Conservation (phyloP, 1,284 basidiomycete species). For the Sporisorium reilianum region DNA sequence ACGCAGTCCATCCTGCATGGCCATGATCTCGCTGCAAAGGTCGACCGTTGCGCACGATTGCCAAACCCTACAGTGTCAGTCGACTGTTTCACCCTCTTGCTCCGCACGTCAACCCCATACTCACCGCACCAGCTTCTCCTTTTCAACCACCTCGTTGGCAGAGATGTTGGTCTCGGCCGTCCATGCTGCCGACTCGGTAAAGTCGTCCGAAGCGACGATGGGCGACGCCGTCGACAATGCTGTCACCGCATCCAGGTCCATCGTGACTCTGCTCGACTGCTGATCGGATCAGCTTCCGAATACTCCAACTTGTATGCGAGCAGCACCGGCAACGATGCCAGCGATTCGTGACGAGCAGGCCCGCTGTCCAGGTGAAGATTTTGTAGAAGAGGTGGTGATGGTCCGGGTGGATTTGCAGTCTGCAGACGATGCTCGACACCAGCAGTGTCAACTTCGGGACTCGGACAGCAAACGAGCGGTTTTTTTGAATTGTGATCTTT, state of each 20-base stretch:
- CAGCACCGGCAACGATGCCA: neutral
- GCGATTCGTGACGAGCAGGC: neutral
- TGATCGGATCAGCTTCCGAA: neutral
- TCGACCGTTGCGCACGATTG: neutral
- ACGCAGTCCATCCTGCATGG: constrained; percentile 61
- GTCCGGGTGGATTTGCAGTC: neutral
- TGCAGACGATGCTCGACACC: neutral
- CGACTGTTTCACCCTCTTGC: neutral
- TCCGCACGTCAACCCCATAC: constrained; percentile 7
- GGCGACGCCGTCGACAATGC: constrained; percentile 36
- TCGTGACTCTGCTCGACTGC: neutral
- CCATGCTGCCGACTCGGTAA: constrained; percentile 54
- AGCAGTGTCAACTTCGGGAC: neutral
- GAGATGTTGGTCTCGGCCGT: constrained; percentile 63
- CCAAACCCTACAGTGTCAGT: neutral
- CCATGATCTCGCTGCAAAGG: constrained; percentile 55
- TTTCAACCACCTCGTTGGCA: constrained; percentile 67
- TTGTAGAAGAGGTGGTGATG: neutral
- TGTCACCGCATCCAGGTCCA: constrained; percentile 20
- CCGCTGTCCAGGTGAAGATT: neutral
- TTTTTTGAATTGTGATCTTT: too few species aligned
- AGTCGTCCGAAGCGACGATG: constrained; percentile 39
- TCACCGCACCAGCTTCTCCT: constrained; percentile 65
- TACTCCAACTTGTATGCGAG: neutral
- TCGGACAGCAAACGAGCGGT: too few species aligned